These are phyloP conservation scores for Lactarius trivialis DNA, from an alignment of 768 basidiomycete species.

Conservation along the genomic window DNA sequence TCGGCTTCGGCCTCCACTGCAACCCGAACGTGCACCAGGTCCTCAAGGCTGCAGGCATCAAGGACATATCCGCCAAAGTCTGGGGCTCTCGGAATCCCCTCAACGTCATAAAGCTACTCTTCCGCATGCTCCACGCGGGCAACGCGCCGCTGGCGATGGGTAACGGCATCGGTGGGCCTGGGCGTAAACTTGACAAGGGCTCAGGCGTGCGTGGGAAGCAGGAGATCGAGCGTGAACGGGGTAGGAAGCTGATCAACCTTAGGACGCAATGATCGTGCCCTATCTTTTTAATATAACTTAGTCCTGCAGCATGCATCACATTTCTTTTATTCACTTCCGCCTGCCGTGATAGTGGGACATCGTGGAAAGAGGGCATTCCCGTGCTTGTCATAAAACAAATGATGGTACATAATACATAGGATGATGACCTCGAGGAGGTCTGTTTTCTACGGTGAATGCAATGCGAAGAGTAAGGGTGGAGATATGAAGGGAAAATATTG, in stretches of 20 bases:
- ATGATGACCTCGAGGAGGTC: conserved; percentile 8
- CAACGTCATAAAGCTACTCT: conserved; percentile 79
- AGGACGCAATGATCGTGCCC: conserved; percentile 37
- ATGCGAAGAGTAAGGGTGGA: not conserved
- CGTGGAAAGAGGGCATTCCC: conserved; percentile 8
- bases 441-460: conserved; percentile 18
- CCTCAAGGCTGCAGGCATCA: conserved; percentile 89
- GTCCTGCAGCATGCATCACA: conserved; percentile 5
- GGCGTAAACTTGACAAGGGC: conserved; percentile 67
- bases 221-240: conserved; percentile 77
- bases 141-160: conserved; percentile 78
- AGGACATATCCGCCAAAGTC: conserved; percentile 91
- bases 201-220: conserved; percentile 59
- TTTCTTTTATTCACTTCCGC: conserved; percentile 4
- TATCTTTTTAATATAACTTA: conserved; percentile 8
- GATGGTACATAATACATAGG: conserved; percentile 21
- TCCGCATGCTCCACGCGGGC: conserved; percentile 81
- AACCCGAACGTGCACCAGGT: conserved; percentile 87
- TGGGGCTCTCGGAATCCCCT: conserved; percentile 86
- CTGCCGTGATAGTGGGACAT: not conserved
- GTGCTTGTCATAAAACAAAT: conserved; percentile 17
- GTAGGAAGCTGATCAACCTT: conserved; percentile 66
- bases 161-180: conserved; percentile 69
- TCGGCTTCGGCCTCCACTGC: conserved; percentile 89
- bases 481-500: not conserved